Base-by-base conservation (phyloP, 2,329 filamentous ascomycete species). In the Colletotrichum sp. region DNA sequence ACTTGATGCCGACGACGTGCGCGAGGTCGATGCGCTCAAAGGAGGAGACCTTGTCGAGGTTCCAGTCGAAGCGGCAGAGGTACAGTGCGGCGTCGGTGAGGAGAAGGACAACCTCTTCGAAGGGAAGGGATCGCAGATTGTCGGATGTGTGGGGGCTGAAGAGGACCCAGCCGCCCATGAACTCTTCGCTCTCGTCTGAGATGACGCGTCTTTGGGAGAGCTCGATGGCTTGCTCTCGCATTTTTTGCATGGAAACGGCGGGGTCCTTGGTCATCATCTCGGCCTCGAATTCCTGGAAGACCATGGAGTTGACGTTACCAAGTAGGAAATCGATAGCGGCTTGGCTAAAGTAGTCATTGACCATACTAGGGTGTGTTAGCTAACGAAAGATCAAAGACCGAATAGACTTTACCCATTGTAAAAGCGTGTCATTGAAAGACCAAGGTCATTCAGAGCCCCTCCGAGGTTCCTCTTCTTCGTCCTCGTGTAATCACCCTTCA, bases 291-390 rank as follows among this genome's bases (percentile, higher is more conserved):
- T 99, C 97, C 70, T 96, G 94, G 80, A 98, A 98, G 4, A 98
- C 93, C 18, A 92, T 88, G 2, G 92, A 93, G 0, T 93, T 95
- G 13, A 97, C 94, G 77, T 97, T 97, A 24, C 97, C 97, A 0
- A 98, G 90, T 6, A 98, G 89, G 80, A 97, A 98, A 82, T 99
- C 97, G 76, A 99, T 98, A 65, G 94, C 95, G 0, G 95, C 94
- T 82, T 99, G 97, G 27, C 96, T 94, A 83, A 98, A 98, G 83
- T 98, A 98, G 84, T 99, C 97, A 78, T 98, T 98, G 76, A 99
- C 95, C 84, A 98, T 97, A 77, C 98, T 98, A 80, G 24, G 11
- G 83, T 80, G 13, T 18, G 2, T 74, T 64, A 74, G 72, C 34
- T 33, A 38, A 21, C 63, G 58, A 13, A 59, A 36, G 34, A 57